Evolutionary conservation across 441 rosid genomes (phyloP).

Genomic region (Mallotus repandus): DNA sequence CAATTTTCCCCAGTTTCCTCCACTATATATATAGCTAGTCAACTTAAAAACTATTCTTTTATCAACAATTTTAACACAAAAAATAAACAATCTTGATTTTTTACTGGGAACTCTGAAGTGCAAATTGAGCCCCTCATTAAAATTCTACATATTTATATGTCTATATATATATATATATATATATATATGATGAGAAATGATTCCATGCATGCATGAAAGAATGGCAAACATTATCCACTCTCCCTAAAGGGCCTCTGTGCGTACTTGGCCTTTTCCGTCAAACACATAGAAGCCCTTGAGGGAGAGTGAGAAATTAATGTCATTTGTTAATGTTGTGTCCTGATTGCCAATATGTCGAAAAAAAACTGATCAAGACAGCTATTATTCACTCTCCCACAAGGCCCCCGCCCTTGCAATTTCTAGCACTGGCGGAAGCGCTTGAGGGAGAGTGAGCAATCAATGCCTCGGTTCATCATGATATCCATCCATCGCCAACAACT

Average conservation of each 20-base stretch:
- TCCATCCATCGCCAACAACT: too few relatives aligned
- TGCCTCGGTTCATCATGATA: slow-evolving; percentile 4
- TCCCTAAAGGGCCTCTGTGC: slow-evolving; percentile 30
- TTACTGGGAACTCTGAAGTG: too few relatives aligned
- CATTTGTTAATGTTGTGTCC: background rate
- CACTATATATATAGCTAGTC: too few relatives aligned
- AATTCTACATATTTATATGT: too few relatives aligned
- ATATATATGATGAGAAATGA: too few relatives aligned
- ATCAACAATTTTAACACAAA: too few relatives aligned
- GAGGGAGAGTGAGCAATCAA: slow-evolving; percentile 33
- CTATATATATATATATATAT: too few relatives aligned
- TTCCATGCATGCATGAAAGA: background rate
- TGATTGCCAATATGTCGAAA: background rate
- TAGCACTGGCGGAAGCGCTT: slow-evolving; percentile 23
- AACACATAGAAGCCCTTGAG: slow-evolving; percentile 32
- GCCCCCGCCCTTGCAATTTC: slow-evolving; percentile 9
- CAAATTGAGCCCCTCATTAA: too few relatives aligned
- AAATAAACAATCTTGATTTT: too few relatives aligned
- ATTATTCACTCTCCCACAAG: slow-evolving; percentile 26
- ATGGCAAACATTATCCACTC: slow-evolving; percentile 25
- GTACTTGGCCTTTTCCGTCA: background rate
- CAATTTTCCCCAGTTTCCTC: too few relatives aligned
- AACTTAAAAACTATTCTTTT: too few relatives aligned
- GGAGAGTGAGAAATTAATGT: slow-evolving; percentile 30
- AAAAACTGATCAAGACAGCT: background rate